Evolutionary conservation across 768 basidiomycete genomes (phyloP).

Genomic region (Podaxis sp.): DNA sequence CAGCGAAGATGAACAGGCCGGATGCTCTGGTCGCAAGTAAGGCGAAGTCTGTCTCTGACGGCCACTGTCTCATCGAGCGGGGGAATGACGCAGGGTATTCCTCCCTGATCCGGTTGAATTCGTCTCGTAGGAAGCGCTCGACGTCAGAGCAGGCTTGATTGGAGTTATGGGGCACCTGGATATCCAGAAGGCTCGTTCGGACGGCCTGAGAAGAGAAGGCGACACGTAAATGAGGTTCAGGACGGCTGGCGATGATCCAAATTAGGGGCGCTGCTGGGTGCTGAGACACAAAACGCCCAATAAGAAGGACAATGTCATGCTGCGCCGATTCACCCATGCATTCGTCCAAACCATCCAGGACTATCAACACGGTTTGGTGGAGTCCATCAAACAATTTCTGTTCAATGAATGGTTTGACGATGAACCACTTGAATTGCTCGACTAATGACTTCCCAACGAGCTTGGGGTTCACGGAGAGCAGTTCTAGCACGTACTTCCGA

Average conservation of each 20-base stretch:
- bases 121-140: slow-evolving; percentile 15
- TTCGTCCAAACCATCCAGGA: slow-evolving; percentile 28
- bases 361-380: slow-evolving; percentile 13
- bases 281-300: slow-evolving; percentile 3
- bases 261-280: slow-evolving; percentile 18
- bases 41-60: slow-evolving; percentile 11
- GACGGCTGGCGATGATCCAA: slow-evolving; percentile 28
- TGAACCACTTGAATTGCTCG: slow-evolving; percentile 17
- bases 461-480: slow-evolving; percentile 11
- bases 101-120: slow-evolving; percentile 15
- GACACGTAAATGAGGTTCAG: slow-evolving; percentile 24
- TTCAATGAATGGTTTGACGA: slow-evolving; percentile 16
- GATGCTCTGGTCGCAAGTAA: slow-evolving; percentile 20
- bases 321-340: slow-evolving; percentile 19
- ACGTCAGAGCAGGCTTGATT: slow-evolving; percentile 9
- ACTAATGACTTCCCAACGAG: slow-evolving; percentile 9
- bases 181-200: background rate
- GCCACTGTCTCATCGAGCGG: slow-evolving; percentile 19
- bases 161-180: slow-evolving; percentile 12
- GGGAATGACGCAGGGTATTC: background rate
- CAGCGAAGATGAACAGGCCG: slow-evolving; percentile 26
- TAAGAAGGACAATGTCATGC: slow-evolving; percentile 16
- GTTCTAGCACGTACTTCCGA: slow-evolving; percentile 6
- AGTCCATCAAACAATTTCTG: background rate
- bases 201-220: slow-evolving; percentile 9